Evolutionary conservation across 805 yeast genomes (phyloP).

Genomic region (Kazachstania viticola): DNA sequence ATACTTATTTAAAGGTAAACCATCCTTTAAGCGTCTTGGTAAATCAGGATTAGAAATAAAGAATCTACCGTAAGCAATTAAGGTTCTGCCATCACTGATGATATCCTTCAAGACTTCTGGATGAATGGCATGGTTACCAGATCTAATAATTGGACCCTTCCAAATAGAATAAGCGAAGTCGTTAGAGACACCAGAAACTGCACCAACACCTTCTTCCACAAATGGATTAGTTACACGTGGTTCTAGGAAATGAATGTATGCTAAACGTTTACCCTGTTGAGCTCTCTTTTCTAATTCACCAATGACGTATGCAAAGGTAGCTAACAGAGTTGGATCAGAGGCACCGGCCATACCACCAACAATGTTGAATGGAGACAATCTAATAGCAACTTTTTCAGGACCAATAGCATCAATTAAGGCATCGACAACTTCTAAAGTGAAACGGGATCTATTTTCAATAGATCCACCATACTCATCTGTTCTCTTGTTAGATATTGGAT

Average conservation of each 20-base stretch:
- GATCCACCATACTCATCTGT: constrained; percentile 1
- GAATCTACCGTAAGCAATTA: constrained; percentile 33
- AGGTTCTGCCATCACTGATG: constrained; percentile 6
- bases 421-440: constrained; percentile 1
- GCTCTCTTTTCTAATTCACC: constrained; percentile 29
- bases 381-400: constrained; percentile 10
- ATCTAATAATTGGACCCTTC: constrained; percentile 33
- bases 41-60: constrained; percentile 48
- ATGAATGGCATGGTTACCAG: constrained; percentile 25
- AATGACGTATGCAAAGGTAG: constrained; percentile 29
- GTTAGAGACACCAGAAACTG: constrained; percentile 20
- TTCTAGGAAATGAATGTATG: constrained; percentile 34
- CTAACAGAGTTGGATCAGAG: constrained; percentile 17
- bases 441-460: not conserved
- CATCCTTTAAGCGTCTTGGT: constrained; percentile 31
- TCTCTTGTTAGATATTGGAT: not conserved
- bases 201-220: constrained; percentile 15
- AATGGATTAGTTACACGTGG: constrained; percentile 29
- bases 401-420: not conserved
- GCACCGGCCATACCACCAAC: not conserved
- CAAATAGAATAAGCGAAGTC: constrained; percentile 30
- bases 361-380: not conserved
- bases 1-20: constrained; percentile 31
- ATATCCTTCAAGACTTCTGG: constrained; percentile 18
- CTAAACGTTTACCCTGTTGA: constrained; percentile 26